Base-by-base conservation (phyloP, 140 eudicot species). In the Erigeron philadelphicus region DNA sequence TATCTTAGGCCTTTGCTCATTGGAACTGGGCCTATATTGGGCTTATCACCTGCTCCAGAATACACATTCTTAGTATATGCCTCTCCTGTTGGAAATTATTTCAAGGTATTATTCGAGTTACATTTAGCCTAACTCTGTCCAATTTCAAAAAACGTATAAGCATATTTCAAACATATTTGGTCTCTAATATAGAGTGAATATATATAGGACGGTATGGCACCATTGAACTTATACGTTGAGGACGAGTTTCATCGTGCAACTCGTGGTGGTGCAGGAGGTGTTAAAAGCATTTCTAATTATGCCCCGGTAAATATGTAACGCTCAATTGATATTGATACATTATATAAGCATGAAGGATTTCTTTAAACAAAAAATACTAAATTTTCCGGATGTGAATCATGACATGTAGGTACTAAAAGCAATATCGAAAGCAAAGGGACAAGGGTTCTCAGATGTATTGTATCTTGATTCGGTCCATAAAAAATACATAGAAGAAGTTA, bases 181-280 rank as follows among this genome's bases (percentile, higher is more conserved):
- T 68, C 21, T 48, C 2, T 31, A 5, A 5, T 9, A 8, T 19
- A 47, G 16, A 11, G 25, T 21, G 25, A 0, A 16, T 49, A 44
- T 53, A 53, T 78, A 25, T 84, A 93, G 98, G 95, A 66, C 31
- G 94, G 95, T 5, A 81, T 72, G 11, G 76, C 87, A 17, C 87
- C 96, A 0, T 52, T 93, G 77, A 89, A 87, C 80, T 77, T 93
- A 58, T 93, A 80, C 19, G 90, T 93, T 11, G 90, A 89, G 35
- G 81, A 83, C 2, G 84, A 86, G 55, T 83, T 52, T 81, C 90
- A 83, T 68, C 95, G 98, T 54, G 88, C 98, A 21, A 61, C 87
- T 18, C 88, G 84, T 38, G 98, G 98, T 55, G 98, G 98, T 8
- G 90, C 77, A 18, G 98, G 98, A 75, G 95, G 98, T 17, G 88